Conservation (phyloP, 192 early-diverging fungal genomes). For the Coemansia sp. region DNA sequence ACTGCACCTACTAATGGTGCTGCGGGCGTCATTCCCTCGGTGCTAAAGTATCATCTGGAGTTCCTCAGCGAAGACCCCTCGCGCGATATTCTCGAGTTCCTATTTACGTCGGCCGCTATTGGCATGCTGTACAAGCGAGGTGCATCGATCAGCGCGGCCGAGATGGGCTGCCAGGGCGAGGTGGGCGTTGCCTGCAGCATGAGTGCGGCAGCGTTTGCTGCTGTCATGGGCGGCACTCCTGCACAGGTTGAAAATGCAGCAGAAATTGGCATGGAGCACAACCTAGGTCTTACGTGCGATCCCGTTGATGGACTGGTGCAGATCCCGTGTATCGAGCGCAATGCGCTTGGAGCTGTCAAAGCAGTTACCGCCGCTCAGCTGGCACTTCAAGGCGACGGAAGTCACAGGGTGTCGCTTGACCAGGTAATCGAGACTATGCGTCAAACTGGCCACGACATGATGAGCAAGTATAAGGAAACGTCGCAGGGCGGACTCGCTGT, state of each 20-base stretch:
- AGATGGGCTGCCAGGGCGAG: slow-evolving; percentile 98
- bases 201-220: slow-evolving; percentile 92
- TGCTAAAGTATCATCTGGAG: slow-evolving; percentile 94
- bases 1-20: slow-evolving; percentile 97
- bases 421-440: slow-evolving; percentile 97
- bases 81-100: slow-evolving; percentile 87
- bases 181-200: slow-evolving; percentile 97
- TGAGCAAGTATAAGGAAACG: slow-evolving; percentile 97
- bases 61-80: slow-evolving; percentile 88
- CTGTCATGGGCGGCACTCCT: slow-evolving; percentile 93
- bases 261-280: slow-evolving; percentile 95
- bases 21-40: slow-evolving; percentile 91
- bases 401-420: slow-evolving; percentile 88
- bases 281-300: slow-evolving; percentile 84
- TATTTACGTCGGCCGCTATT: slow-evolving; percentile 91
- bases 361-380: slow-evolving; percentile 95
- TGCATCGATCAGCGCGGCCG: slow-evolving; percentile 91
- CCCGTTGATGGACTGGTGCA: slow-evolving; percentile 92
- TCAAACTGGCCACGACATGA: slow-evolving; percentile 90
- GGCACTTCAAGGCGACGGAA: slow-evolving; percentile 91
- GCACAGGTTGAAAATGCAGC: slow-evolving; percentile 94
- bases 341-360: slow-evolving; percentile 93
- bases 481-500: slow-evolving; percentile 91
- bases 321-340: slow-evolving; percentile 96
- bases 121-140: slow-evolving; percentile 98